Base-by-base conservation (phyloP, 1,139 yeast genomes). In the Arxiozyma bovina region DNA sequence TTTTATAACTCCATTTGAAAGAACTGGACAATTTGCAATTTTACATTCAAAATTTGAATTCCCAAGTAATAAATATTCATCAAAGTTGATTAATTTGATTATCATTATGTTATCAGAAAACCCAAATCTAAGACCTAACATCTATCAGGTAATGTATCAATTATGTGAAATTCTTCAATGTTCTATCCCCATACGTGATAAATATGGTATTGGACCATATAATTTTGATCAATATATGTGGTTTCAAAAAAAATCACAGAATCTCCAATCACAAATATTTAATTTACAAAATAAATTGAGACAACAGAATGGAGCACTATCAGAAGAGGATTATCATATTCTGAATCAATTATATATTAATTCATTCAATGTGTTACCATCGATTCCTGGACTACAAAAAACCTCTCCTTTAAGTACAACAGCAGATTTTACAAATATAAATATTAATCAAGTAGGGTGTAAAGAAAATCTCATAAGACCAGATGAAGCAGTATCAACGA, bases 1-100 rank as follows among this genome's bases (percentile, higher is more conserved):
- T 71, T 93, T 88, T 70, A 91, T 90, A 1, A 93, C 99, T 0
- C 99, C 99, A 0, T 93, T 93, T 70, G 99, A 93, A 71, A 79
- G 80, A 68, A 82, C 85, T 15, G 88, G 88, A 23, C 86, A 81
- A 59, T 70, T 82, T 60, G 87, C 87, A 3, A 83, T 85, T 52
- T 70, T 84, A 53, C 84, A 80, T 65, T 80, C 87, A 2, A 76
- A 79, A 52, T 83, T 79, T 66, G 75, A 75, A 27, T 82, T 82
- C 60, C 90, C 89, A 2, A 56, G 62, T 8, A 64, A 65, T 40
- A 69, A 67, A 27, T 85, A 74, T 61, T 79, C 87, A 3, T 78
- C 85, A 1, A 81, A 83, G 58, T 70, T 86, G 62, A 84, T 82
- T 64, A 85, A 85, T 64, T 72, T 93, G 63, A 85, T 91, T 48